These are phyloP conservation scores for Blumeriella jaapii DNA, from an alignment of 2,329 filamentous ascomycete species.

Conservation along the genomic window DNA sequence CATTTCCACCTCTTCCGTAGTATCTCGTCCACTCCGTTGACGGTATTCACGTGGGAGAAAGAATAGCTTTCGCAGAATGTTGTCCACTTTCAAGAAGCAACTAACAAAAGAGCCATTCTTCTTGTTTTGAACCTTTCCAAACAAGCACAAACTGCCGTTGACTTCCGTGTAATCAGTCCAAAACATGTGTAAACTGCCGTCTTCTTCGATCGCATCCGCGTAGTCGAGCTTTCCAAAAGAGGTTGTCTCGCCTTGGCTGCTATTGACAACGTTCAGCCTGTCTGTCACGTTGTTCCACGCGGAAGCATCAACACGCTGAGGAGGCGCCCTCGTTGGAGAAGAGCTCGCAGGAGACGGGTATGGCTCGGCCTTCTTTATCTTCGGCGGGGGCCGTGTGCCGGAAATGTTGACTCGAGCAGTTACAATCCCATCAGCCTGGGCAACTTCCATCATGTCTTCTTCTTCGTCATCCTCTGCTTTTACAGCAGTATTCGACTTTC, in stretches of 20 bases:
- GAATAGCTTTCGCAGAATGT: constrained; percentile 82
- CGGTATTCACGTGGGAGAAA: constrained; percentile 71
- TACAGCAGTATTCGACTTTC: constrained; percentile 48
- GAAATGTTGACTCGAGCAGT: constrained; percentile 72
- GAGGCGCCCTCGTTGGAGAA: constrained; percentile 54
- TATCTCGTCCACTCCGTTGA: constrained; percentile 54
- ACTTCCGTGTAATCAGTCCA: constrained; percentile 95
- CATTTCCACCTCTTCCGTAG: constrained; percentile 72
- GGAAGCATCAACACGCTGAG: constrained; percentile 59
- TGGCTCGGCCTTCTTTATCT: constrained; percentile 53
- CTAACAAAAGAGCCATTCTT: constrained; percentile 69
- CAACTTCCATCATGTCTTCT: constrained; percentile 78
- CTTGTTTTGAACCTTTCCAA: constrained; percentile 92
- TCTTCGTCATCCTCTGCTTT: constrained; percentile 59
- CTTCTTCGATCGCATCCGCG: constrained; percentile 80
- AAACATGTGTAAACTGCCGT: constrained; percentile 87
- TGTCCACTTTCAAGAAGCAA: constrained; percentile 93
- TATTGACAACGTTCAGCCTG: constrained; percentile 75
- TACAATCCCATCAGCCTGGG: constrained; percentile 60
- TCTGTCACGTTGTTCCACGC: constrained; percentile 82
- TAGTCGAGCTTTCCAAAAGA: constrained; percentile 71
- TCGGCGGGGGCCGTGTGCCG: constrained; percentile 67
- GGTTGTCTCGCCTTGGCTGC: constrained; percentile 49
- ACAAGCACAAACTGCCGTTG: constrained; percentile 82
- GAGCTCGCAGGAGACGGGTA: constrained; percentile 65